Percentiles rank a stretch among this genome's conserved stretches.
Conservation (phyloP, 192 early-diverging fungal genomes). For the Spizellomyces punctatus region DNA sequence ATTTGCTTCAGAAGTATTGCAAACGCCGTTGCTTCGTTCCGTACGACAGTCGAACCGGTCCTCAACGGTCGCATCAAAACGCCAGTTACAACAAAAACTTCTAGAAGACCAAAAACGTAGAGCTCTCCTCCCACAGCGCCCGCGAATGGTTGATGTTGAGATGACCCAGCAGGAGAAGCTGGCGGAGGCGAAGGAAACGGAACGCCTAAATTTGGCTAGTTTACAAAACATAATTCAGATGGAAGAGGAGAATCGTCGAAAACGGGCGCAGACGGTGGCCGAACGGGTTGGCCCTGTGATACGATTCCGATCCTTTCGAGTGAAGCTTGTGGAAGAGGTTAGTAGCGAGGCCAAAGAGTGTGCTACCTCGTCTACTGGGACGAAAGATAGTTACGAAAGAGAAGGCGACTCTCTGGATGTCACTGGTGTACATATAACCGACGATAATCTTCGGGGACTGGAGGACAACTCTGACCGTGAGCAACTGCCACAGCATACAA, state of each 20-base stretch:
- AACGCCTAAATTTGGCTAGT: slow-evolving; percentile 30
- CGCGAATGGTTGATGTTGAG: slow-evolving; percentile 25
- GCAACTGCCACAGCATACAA: background rate
- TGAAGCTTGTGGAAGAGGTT: background rate
- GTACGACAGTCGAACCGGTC: slow-evolving; percentile 32
- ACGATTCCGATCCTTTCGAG: slow-evolving; percentile 26
- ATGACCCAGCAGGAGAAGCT: slow-evolving; percentile 36
- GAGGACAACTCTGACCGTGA: background rate
- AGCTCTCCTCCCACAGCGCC: slow-evolving; percentile 13
- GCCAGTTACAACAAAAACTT: slow-evolving; percentile 23
- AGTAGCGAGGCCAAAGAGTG: background rate
- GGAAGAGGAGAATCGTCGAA: slow-evolving; percentile 25
- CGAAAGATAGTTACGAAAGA: background rate
- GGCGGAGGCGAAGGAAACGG: slow-evolving; percentile 37
- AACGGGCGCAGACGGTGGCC: slow-evolving; percentile 4
- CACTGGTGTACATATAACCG: background rate
- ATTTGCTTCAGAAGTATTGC: too few species aligned
- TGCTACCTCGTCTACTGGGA: background rate
- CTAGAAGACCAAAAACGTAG: slow-evolving; percentile 5
- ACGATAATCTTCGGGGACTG: background rate
- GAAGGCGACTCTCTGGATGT: background rate
- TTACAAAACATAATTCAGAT: slow-evolving; percentile 17
- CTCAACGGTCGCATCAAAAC: slow-evolving; percentile 26
- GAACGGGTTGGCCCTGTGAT: slow-evolving; percentile 32
- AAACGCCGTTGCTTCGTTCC: background rate